Evolutionary conservation across 257 asterid species (phyloP).

Genomic region (Mitragyna speciosa): DNA sequence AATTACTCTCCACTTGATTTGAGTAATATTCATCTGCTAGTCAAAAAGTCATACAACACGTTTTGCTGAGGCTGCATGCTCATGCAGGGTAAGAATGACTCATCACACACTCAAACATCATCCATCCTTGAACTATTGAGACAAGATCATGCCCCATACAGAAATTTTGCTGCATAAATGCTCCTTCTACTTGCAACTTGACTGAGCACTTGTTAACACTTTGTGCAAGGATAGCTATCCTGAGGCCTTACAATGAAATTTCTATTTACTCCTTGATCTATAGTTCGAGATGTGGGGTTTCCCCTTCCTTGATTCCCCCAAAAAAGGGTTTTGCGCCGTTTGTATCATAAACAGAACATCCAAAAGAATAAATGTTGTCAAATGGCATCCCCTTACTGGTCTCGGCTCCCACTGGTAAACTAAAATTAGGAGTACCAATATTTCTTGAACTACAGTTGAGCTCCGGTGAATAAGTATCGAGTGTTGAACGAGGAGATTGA

Average conservation of each 20-base stretch:
- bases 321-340: background rate
- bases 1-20: background rate
- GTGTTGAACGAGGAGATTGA: constrained; percentile 60
- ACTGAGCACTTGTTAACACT: background rate
- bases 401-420: constrained; percentile 25
- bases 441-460: constrained; percentile 28
- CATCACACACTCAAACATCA: background rate
- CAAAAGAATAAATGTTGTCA: constrained; percentile 17
- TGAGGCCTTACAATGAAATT: background rate
- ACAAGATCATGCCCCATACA: background rate
- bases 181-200: background rate
- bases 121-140: background rate
- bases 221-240: background rate
- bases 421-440: constrained; percentile 32
- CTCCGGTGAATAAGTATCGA: constrained; percentile 48
- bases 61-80: background rate
- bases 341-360: background rate
- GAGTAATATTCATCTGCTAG: background rate
- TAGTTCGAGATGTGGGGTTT: constrained; percentile 27
- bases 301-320: constrained; percentile 27
- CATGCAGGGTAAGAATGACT: background rate
- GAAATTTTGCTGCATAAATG: background rate
- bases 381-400: constrained; percentile 1
- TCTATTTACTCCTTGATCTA: background rate
- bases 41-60: background rate